Percentiles rank a stretch among this genome's conserved stretches.
Conservation (phyloP, 2,329 filamentous ascomycete genomes). For the Fusarium subglutinans region DNA sequence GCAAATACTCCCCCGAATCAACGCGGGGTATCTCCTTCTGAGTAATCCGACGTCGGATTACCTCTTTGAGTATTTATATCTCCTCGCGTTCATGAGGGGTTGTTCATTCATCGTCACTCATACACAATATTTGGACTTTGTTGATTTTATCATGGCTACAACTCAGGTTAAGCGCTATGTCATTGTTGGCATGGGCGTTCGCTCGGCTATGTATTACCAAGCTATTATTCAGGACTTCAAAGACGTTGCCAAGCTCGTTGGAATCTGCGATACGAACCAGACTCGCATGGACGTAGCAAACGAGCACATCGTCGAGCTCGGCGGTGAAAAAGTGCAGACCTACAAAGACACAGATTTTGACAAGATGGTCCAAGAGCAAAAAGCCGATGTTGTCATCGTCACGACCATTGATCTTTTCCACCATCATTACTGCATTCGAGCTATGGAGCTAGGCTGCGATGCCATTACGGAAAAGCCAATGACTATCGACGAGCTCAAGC, state of each 20-base stretch:
- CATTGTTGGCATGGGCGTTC: conserved; percentile 66
- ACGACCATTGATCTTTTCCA: conserved; percentile 71
- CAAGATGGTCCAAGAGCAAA: conserved; percentile 64
- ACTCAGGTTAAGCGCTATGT: conserved; percentile 57
- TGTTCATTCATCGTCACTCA: no score
- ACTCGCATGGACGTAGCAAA: conserved; percentile 68
- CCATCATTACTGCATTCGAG: conserved; percentile 66
- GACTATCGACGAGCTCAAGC: conserved; percentile 66
- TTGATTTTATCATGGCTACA: conserved; percentile 13
- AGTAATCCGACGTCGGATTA: conserved; percentile 7
- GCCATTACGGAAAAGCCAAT: conserved; percentile 72
- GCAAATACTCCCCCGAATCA: conserved; percentile 13
- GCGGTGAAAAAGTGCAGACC: conserved; percentile 60
- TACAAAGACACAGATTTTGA: conserved; percentile 66
- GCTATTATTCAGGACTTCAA: conserved; percentile 64
- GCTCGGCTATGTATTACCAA: conserved; percentile 68
- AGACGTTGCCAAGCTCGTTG: conserved; percentile 60
- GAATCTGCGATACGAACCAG: conserved; percentile 68
- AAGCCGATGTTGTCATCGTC: conserved; percentile 68
- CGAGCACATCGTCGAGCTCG: conserved; percentile 55
- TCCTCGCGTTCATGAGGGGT: background rate
- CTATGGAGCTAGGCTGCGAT: conserved; percentile 67
- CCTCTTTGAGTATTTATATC: conserved; percentile 9
- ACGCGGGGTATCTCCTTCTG: conserved; percentile 14
- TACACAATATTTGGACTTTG: background rate